Evolutionary conservation across 768 basidiomycete species (phyloP), one percentile per base, ranked within the genome.

Genomic region (Lentinula detonsa): DNA sequence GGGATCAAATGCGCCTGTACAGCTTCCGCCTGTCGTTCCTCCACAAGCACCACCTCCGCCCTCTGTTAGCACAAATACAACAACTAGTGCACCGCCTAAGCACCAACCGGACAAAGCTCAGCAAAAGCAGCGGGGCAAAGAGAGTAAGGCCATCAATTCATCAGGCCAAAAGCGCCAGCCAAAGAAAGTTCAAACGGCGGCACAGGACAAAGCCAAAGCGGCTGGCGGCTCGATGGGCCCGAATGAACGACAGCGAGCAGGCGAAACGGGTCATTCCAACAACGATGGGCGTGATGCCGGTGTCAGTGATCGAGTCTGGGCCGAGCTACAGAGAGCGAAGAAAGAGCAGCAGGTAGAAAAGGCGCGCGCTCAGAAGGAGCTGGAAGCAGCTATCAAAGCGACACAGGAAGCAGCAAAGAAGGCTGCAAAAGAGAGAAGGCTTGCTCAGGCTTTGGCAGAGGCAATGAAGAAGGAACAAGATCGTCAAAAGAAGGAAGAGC

Each of bases 281-380:
- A 45, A 18, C 62, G n/a, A 46, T 23, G 3, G 54, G 59, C 7
- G 64, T 57, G 86, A 87, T 67, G 50, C 74, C 18, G 86, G 81
- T 0, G 83, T 87, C 4, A 65, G 76, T 0, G 83, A 88, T 66
- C 67, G 66, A 1, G 67, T 77, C 10, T 87, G 87, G 87, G 31
- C 64, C 9, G 72, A 65, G 21, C 55, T 64, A 11, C 61, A 68
- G 61, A 64, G 65, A 31, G 66, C 65, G 21, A 64, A 69, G 60
- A 13, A 60, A 61, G 42, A 54, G 43, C 5, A 43, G 52, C 37
- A 63, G 54, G 57, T 66, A 64, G 18, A 59, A 54, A 39, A 48
- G 23, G 45, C 16, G 42, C 37, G 43, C 13, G 64, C 55, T 37
- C 40, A 59, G 21, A 67, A 70, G 50, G 58, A 53, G 37, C 53